These are phyloP conservation scores for Leishmania turanica DNA, from an alignment of 208 protist genomes.

Conservation along the genomic window DNA sequence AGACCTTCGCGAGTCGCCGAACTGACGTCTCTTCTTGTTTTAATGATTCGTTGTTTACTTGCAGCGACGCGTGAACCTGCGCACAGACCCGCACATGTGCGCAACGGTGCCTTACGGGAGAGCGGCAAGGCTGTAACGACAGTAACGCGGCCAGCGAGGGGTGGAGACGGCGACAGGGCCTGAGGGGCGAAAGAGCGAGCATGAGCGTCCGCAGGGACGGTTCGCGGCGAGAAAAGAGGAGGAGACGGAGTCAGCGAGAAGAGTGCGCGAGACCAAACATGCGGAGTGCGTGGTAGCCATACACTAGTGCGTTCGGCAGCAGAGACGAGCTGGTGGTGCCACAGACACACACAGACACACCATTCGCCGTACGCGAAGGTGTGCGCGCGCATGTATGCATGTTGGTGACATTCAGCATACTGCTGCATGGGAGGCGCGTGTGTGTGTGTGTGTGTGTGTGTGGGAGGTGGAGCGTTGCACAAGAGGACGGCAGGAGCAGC, in stretches of 20 bases:
- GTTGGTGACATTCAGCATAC: neutral
- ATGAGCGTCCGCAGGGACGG: neutral
- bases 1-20: too few species aligned
- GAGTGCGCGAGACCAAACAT: neutral
- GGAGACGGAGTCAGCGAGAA: neutral
- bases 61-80: neutral
- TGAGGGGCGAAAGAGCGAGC: neutral
- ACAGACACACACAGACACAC: neutral
- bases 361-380: too few species aligned
- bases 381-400: neutral
- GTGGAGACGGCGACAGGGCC: neutral
- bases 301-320: neutral
- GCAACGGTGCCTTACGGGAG: too few species aligned
- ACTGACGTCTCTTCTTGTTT: neutral
- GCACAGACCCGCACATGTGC: neutral
- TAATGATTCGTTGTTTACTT: neutral
- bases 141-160: neutral
- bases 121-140: neutral
- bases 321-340: neutral
- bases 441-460: too few species aligned
- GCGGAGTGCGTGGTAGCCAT: neutral
- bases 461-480: neutral
- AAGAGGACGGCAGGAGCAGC: too few species aligned
- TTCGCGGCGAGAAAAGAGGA: neutral
- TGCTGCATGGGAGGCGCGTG: too few species aligned